Percentiles rank a stretch among this genome's conserved stretches.
These are phyloP conservation scores for Kwoniella botswanensis DNA, from an alignment of 768 basidiomycete species.

Conservation along the genomic window DNA sequence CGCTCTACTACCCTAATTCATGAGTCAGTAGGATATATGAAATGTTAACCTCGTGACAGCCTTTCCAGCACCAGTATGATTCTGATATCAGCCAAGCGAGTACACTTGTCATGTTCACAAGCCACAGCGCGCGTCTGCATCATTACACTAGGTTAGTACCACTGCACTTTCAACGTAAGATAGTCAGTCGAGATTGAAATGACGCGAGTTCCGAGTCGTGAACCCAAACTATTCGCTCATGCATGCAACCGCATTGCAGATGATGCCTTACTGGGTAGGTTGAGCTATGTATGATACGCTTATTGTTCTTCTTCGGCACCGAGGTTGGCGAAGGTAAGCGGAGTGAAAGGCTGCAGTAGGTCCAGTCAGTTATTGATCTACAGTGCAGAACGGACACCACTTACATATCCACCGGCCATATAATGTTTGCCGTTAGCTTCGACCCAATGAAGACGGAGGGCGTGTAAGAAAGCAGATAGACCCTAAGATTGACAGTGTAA, in stretches of 20 bases:
- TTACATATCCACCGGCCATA: conserved; percentile 76
- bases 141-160: background rate
- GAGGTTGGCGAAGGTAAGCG: conserved; percentile 55
- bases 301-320: conserved; percentile 50
- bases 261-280: background rate
- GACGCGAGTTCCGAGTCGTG: background rate
- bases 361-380: conserved; percentile 20
- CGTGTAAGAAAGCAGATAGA: conserved; percentile 93
- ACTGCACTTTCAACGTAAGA: background rate
- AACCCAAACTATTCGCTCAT: background rate
- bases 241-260: conserved; percentile 1
- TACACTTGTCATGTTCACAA: conserved; percentile 19
- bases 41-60: background rate
- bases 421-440: conserved; percentile 98
- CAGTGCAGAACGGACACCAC: conserved; percentile 3
- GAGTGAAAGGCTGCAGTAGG: conserved; percentile 53
- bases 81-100: conserved; percentile 16
- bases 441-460: conserved; percentile 95
- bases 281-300: background rate
- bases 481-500: conserved; percentile 64
- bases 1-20: background rate
- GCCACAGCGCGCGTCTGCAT: conserved; percentile 17
- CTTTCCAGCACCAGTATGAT: conserved; percentile 15
- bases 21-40: no score
- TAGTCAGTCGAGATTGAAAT: conserved; percentile 10